Percentiles rank a stretch among this genome's conserved stretches.
These are phyloP conservation scores for Pseudocercospora pini-densiflorae DNA, from an alignment of 2,329 filamentous ascomycete species.

Conservation along the genomic window DNA sequence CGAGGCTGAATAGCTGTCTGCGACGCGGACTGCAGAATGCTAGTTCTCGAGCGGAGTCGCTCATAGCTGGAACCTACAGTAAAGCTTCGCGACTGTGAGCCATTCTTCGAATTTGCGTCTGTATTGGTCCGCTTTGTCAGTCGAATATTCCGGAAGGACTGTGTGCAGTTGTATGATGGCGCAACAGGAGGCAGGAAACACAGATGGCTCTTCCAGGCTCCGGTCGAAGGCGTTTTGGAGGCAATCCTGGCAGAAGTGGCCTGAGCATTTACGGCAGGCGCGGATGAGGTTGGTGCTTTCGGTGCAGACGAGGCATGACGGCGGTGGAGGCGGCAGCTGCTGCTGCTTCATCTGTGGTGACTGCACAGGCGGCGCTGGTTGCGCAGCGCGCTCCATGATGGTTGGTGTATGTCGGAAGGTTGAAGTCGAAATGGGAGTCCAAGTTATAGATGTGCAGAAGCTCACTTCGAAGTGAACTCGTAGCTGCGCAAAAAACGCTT, in stretches of 20 bases:
- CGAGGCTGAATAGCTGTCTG: no score
- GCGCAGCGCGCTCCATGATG: not conserved
- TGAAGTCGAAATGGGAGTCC: not conserved
- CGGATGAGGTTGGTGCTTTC: conserved; percentile 29
- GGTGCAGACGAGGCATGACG: conserved; percentile 35
- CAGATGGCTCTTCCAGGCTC: not conserved
- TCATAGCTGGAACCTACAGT: conserved; percentile 41
- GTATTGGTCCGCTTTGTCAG: conserved; percentile 45
- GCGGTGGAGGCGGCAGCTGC: not conserved
- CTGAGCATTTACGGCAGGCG: conserved; percentile 42
- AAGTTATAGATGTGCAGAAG: not conserved
- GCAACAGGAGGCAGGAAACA: conserved; percentile 43
- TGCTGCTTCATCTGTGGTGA: not conserved
- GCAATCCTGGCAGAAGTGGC: conserved; percentile 43
- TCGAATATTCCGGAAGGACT: conserved; percentile 42
- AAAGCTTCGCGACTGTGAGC: conserved; percentile 50
- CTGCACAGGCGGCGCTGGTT: not conserved
- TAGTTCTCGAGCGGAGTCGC: not conserved
- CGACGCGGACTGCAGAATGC: not conserved
- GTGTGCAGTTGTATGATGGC: conserved; percentile 49
- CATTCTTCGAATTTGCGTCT: conserved; percentile 55
- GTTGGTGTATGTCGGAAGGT: not conserved
- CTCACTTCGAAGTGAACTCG: not conserved
- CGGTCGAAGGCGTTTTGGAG: conserved; percentile 46
- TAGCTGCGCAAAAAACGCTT: not conserved